phyloP scores from a whole-genome alignment of 805 yeast genomes.

The Metschnikowia peoriensis region DNA sequence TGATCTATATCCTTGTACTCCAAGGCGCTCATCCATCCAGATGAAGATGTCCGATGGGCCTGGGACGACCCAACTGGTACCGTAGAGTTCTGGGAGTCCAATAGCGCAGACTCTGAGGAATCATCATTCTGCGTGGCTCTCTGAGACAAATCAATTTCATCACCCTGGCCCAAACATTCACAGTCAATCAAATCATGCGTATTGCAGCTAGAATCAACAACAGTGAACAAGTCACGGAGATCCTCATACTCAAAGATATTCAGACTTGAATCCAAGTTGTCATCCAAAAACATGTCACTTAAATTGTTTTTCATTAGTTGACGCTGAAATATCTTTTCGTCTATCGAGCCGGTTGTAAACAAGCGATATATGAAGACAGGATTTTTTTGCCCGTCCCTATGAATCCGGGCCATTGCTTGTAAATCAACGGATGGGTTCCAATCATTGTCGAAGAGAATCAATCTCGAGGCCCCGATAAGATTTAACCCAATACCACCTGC shows the following conservation, averaged over 20 bases:
- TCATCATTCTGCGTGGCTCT: background rate
- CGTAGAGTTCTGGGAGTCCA: background rate
- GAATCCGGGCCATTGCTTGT: slow-evolving; percentile 95
- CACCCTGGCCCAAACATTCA: slow-evolving; percentile 57
- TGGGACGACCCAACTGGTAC: background rate
- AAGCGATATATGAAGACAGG: slow-evolving; percentile 82
- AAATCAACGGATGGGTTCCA: slow-evolving; percentile 95
- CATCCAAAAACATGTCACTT: slow-evolving; percentile 64
- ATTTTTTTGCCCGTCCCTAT: slow-evolving; percentile 84
- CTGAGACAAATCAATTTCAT: slow-evolving; percentile 9
- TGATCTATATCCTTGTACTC: slow-evolving; percentile 34
- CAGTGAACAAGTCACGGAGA: slow-evolving; percentile 69
- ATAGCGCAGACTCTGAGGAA: background rate
- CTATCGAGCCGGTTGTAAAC: slow-evolving; percentile 85
- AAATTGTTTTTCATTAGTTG: slow-evolving; percentile 81
- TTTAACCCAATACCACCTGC: slow-evolving; percentile 95
- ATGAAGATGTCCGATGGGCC: slow-evolving; percentile 8
- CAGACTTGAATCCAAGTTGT: slow-evolving; percentile 44
- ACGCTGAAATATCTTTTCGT: slow-evolving; percentile 90
- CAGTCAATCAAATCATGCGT: slow-evolving; percentile 80
- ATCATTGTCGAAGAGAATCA: slow-evolving; percentile 86
- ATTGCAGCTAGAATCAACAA: slow-evolving; percentile 52
- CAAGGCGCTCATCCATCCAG: slow-evolving; percentile 57
- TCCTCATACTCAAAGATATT: slow-evolving; percentile 70
- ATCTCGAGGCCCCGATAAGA: slow-evolving; percentile 83